phyloP scores from a whole-genome alignment of 345 rosid species.

The Carallia pectinifolia region DNA sequence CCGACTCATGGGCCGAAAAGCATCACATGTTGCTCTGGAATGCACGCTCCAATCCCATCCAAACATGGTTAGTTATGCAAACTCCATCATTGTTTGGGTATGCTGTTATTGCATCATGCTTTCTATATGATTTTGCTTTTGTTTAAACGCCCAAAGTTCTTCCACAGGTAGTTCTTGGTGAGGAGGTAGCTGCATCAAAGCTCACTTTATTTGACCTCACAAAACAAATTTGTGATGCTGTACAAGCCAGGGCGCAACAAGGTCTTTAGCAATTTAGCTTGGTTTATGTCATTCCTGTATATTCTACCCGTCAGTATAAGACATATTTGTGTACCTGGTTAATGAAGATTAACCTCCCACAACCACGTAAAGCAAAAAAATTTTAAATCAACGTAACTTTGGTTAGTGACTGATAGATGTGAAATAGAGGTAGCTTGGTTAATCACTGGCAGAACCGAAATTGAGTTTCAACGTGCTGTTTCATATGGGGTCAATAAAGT shows the following conservation, averaged over 20 bases:
- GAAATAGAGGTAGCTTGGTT: not conserved
- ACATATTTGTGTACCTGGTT: not conserved
- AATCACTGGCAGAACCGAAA: not conserved
- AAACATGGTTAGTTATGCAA: constrained; percentile 63
- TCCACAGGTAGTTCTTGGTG: constrained; percentile 84
- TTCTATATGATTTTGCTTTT: not conserved
- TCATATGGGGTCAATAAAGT: not conserved
- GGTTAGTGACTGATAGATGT: not conserved
- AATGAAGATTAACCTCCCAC: not conserved
- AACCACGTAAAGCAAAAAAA: not conserved
- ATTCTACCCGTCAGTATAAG: not conserved
- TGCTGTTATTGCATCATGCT: not conserved
- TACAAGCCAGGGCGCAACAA: constrained; percentile 86
- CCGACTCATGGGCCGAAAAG: constrained; percentile 97
- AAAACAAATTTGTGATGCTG: constrained; percentile 90
- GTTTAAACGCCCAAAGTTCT: constrained; percentile 8
- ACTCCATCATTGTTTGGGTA: constrained; percentile 1
- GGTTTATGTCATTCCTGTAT: constrained; percentile 14
- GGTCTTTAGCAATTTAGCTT: constrained; percentile 41
- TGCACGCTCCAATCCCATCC: constrained; percentile 99
- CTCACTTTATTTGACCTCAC: constrained; percentile 93
- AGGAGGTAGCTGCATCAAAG: constrained; percentile 98
- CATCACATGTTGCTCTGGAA: constrained; percentile 94
- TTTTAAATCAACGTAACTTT: not conserved
- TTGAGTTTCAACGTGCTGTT: not conserved